Conservation (phyloP, 176 grass and related monocot species). For the Tillandsia leiboldiana region DNA sequence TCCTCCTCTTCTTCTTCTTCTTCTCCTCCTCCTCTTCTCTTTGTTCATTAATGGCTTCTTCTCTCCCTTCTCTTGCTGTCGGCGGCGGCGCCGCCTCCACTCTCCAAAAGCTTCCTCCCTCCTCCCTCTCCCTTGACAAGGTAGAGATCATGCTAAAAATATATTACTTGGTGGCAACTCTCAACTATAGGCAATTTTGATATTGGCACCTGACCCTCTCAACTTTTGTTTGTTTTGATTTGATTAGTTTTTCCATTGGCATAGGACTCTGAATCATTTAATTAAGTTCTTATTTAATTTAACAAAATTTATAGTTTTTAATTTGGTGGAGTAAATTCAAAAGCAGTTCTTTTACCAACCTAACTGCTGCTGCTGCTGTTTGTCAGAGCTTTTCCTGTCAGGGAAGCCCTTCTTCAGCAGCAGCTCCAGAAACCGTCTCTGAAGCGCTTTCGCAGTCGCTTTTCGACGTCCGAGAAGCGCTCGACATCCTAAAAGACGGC, state of each 20-base stretch:
- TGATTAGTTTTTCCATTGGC: too few relatives aligned
- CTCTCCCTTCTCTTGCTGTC: not conserved
- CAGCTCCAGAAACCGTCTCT: not conserved
- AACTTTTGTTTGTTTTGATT: too few relatives aligned
- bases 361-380: not conserved
- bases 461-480: conserved; percentile 34
- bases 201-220: too few relatives aligned
- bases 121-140: not conserved
- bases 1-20: not conserved
- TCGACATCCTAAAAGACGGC: conserved; percentile 39
- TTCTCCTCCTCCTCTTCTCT: not conserved
- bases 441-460: conserved; percentile 14
- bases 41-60: not conserved
- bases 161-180: not conserved
- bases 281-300: too few relatives aligned
- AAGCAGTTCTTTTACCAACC: not conserved
- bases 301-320: too few relatives aligned
- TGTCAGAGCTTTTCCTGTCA: conserved; percentile 22
- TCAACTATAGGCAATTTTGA: not conserved
- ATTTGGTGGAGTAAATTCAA: too few relatives aligned
- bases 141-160: not conserved
- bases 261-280: too few relatives aligned
- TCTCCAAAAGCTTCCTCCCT: not conserved
- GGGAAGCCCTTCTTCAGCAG: conserved; percentile 11
- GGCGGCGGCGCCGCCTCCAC: not conserved